These are phyloP conservation scores for Zizania palustris DNA, from an alignment of 202 grass and related monocot genomes.

Conservation along the genomic window DNA sequence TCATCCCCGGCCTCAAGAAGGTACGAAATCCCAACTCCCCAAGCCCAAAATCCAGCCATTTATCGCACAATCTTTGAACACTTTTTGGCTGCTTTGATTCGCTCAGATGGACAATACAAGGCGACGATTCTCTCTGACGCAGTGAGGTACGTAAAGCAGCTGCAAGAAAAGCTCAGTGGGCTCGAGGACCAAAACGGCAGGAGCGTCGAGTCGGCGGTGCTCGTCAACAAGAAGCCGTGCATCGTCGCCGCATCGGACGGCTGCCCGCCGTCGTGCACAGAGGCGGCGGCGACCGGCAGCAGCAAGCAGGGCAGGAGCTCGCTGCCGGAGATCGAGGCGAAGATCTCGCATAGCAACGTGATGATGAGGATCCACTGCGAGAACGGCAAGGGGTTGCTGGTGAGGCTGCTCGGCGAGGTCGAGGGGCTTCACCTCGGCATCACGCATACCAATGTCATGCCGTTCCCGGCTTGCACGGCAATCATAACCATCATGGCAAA, in stretches of 20 bases:
- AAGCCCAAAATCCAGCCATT: neutral
- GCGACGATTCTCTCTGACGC: slow-evolving; percentile 82
- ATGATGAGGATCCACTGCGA: slow-evolving; percentile 68
- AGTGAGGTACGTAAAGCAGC: slow-evolving; percentile 70
- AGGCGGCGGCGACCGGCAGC: neutral
- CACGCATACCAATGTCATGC: slow-evolving; percentile 62
- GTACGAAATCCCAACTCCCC: slow-evolving; percentile 1
- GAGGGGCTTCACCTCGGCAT: slow-evolving; percentile 61
- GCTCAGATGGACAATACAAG: slow-evolving; percentile 83
- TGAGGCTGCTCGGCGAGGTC: slow-evolving; percentile 61
- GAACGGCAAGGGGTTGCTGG: slow-evolving; percentile 53
- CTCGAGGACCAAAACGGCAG: slow-evolving; percentile 45
- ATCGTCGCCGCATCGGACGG: neutral
- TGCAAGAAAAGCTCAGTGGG: slow-evolving; percentile 59
- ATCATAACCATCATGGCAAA: slow-evolving; percentile 47
- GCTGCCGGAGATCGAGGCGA: slow-evolving; percentile 72
- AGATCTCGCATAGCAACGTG: slow-evolving; percentile 46
- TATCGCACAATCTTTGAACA: neutral
- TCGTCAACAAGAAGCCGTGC: slow-evolving; percentile 56
- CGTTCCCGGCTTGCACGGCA: slow-evolving; percentile 47
- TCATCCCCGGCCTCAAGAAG: slow-evolving; percentile 81
- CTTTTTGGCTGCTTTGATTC: neutral
- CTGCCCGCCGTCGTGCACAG: neutral
- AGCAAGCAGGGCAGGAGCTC: neutral
- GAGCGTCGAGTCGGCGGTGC: slow-evolving; percentile 48